Conservation (phyloP, 192 early-diverging fungal species). For the Dissophora ornata region DNA sequence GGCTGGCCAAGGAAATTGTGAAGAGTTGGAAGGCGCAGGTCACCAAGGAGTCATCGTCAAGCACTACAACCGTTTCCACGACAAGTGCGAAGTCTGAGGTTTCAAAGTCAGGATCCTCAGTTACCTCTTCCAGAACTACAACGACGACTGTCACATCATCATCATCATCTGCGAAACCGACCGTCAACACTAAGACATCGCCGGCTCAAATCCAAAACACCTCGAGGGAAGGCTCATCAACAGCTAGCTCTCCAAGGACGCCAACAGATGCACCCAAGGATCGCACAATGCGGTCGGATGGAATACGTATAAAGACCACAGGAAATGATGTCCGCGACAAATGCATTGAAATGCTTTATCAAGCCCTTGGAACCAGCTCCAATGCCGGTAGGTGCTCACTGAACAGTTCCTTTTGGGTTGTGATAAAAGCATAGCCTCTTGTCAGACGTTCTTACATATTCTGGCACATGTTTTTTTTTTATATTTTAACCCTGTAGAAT, state of each 20-base stretch:
- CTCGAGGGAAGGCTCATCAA: slow-evolving; percentile 28
- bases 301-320: slow-evolving; percentile 60
- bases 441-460: too few relatives aligned
- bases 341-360: slow-evolving; percentile 86
- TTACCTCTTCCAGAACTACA: slow-evolving; percentile 7
- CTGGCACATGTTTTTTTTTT: too few relatives aligned
- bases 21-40: slow-evolving; percentile 88
- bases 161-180: slow-evolving; percentile 6
- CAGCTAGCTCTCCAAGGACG: slow-evolving; percentile 51
- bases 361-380: slow-evolving; percentile 70
- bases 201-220: slow-evolving; percentile 17
- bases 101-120: slow-evolving; percentile 14
- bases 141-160: slow-evolving; percentile 3
- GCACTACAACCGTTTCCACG: slow-evolving; percentile 39
- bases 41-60: slow-evolving; percentile 43
- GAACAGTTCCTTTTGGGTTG: too few relatives aligned
- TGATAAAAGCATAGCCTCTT: too few relatives aligned
- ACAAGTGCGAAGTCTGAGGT: slow-evolving; percentile 4
- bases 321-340: slow-evolving; percentile 78
- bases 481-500: too few relatives aligned
- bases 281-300: slow-evolving; percentile 71
- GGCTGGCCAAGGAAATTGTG: slow-evolving; percentile 75
- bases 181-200: slow-evolving; percentile 33
- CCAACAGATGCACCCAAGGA: slow-evolving; percentile 58
- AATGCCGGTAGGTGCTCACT: slow-evolving; percentile 58